A percentile compares a stretch with the other conserved stretches of the same genome.
phyloP scores from a whole-genome alignment of 441 rosid species.

The Euphorbia schlechtendalii region DNA sequence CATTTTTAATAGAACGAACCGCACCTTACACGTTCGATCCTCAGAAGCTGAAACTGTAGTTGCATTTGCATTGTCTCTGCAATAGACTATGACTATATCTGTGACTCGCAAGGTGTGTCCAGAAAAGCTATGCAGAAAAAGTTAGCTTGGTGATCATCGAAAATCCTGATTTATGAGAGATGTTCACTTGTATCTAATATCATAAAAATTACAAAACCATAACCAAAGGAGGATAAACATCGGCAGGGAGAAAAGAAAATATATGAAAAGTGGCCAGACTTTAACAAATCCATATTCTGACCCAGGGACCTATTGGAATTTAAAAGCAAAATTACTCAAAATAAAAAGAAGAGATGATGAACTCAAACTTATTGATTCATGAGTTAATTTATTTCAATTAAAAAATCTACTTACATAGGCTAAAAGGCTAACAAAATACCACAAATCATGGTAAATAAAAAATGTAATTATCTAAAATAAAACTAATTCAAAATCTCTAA shows the following conservation, averaged over 20 bases:
- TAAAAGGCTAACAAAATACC: too few species aligned
- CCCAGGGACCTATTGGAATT: too few species aligned
- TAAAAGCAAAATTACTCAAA: too few species aligned
- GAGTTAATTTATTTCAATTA: too few species aligned
- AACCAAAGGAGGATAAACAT: background rate
- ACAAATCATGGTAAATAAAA: too few species aligned
- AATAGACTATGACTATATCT: conserved; percentile 60
- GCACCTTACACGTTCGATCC: conserved; percentile 85
- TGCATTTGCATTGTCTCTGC: conserved; percentile 76
- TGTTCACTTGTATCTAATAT: background rate
- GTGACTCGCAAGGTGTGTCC: conserved; percentile 61
- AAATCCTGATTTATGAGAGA: conserved; percentile 44
- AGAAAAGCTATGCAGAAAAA: conserved; percentile 51
- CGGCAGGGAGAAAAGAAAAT: conserved; percentile 9
- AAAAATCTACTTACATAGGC: too few species aligned
- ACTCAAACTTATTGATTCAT: too few species aligned
- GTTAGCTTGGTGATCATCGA: conserved; percentile 57
- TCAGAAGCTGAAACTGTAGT: conserved; percentile 70
- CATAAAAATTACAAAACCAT: background rate
- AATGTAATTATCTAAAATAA: too few species aligned
- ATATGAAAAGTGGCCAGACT: conserved; percentile 84
- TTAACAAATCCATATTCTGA: conserved; percentile 70
- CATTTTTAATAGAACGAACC: conserved; percentile 16
- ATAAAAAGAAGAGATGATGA: too few species aligned
- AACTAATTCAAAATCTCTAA: too few species aligned